Evolutionary conservation across 192 early-diverging fungal genomes (phyloP).

Genomic region (Backusella sp.): DNA sequence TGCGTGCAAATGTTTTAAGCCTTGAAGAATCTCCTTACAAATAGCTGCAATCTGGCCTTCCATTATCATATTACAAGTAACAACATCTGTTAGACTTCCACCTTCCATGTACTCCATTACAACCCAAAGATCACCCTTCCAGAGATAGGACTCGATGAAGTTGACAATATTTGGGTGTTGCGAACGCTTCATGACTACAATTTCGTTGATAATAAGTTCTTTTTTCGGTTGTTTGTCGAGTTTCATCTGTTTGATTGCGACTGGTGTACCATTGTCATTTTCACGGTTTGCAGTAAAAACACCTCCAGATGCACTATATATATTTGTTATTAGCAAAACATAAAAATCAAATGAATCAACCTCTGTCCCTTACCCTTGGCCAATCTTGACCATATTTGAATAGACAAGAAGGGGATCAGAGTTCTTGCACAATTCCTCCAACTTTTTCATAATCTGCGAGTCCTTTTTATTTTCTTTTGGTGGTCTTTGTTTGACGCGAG

Average conservation of each 20-base stretch:
- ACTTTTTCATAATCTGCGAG: constrained; percentile 80
- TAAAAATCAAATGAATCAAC: neutral
- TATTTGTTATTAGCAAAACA: neutral
- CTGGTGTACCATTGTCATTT: constrained; percentile 48
- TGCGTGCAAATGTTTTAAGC: constrained; percentile 74
- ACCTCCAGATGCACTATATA: constrained; percentile 80
- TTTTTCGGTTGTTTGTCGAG: constrained; percentile 94
- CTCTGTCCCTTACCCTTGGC: constrained; percentile 33
- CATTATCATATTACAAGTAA: constrained; percentile 76
- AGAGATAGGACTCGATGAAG: constrained; percentile 82
- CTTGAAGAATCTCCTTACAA: constrained; percentile 73
- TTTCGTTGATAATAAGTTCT: constrained; percentile 95
- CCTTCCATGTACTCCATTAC: constrained; percentile 95
- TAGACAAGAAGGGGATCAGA: constrained; percentile 78
- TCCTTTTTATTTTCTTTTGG: constrained; percentile 31
- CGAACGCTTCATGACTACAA: constrained; percentile 82
- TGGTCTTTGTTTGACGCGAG: constrained; percentile 23
- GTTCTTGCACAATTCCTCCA: constrained; percentile 82
- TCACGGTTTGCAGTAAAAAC: constrained; percentile 84
- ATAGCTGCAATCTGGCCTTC: constrained; percentile 88
- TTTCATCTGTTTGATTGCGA: constrained; percentile 98
- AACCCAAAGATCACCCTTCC: constrained; percentile 85
- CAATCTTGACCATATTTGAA: constrained; percentile 42
- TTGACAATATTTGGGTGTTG: constrained; percentile 88
- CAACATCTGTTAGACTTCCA: constrained; percentile 81